These are phyloP conservation scores for Candida mattraensis DNA, from an alignment of 805 yeast genomes.

Conservation along the genomic window DNA sequence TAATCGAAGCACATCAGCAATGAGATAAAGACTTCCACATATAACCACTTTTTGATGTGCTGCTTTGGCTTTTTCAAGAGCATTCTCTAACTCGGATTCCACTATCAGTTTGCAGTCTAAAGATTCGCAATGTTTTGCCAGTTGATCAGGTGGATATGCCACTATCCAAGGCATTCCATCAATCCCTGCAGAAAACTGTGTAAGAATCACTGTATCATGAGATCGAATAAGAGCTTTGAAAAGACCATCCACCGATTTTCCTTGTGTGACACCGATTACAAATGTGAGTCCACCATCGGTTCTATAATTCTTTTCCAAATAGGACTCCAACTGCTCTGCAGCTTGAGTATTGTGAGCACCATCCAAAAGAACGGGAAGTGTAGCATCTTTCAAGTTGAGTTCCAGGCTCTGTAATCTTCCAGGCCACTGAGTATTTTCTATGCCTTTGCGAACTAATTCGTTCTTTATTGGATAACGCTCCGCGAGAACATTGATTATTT, in stretches of 20 bases:
- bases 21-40: slow-evolving; percentile 72
- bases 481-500: slow-evolving; percentile 44
- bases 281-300: slow-evolving; percentile 40
- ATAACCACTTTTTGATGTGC: slow-evolving; percentile 40
- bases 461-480: slow-evolving; percentile 24
- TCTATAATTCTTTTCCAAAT: slow-evolving; percentile 35
- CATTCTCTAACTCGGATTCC: slow-evolving; percentile 26
- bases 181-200: slow-evolving; percentile 60
- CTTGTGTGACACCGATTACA: slow-evolving; percentile 73
- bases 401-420: slow-evolving; percentile 70
- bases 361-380: slow-evolving; percentile 57
- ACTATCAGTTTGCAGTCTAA: slow-evolving; percentile 28
- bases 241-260: slow-evolving; percentile 58
- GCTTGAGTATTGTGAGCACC: slow-evolving; percentile 94
- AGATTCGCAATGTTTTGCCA: slow-evolving; percentile 27
- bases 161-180: slow-evolving; percentile 95
- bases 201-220: slow-evolving; percentile 58
- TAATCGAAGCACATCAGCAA: slow-evolving; percentile 51
- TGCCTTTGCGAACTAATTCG: slow-evolving; percentile 46
- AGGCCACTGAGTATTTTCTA: slow-evolving; percentile 69
- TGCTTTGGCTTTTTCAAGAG: slow-evolving; percentile 27
- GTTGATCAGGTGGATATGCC: slow-evolving; percentile 39
- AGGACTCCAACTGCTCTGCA: slow-evolving; percentile 66
- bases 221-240: slow-evolving; percentile 47
- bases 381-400: slow-evolving; percentile 26